Percentiles rank a stretch among this genome's conserved stretches.
phyloP scores from a whole-genome alignment of 495 filamentous ascomycete species.

The Trichoderma reesei region DNA sequence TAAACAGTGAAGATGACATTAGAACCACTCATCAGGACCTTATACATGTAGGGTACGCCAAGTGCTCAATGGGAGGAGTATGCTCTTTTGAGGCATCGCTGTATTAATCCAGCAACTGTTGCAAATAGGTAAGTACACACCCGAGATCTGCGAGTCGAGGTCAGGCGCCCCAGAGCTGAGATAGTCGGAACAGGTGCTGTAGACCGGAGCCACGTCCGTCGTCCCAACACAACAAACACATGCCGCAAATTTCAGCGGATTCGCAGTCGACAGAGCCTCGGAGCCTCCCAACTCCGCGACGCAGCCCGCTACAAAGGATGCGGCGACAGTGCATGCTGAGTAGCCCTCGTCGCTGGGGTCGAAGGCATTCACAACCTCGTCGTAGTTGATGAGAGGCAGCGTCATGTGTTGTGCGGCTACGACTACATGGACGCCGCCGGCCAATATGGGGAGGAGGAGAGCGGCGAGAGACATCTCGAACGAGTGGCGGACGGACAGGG shows the following conservation, averaged over 20 bases:
- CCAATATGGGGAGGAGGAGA: neutral
- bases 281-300: neutral
- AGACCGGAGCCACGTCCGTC: neutral
- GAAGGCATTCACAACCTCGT: neutral
- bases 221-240: conserved; percentile 5
- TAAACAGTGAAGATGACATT: neutral
- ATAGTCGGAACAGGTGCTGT: conserved; percentile 2
- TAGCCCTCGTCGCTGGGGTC: neutral
- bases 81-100: neutral
- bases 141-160: neutral
- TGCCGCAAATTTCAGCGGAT: neutral
- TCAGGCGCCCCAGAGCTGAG: neutral
- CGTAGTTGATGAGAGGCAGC: neutral
- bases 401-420: neutral
- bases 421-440: neutral
- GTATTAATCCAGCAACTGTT: neutral
- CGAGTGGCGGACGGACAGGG: neutral
- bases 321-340: neutral
- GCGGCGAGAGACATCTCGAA: neutral
- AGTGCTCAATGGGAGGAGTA: neutral
- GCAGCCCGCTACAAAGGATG: neutral
- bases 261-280: neutral
- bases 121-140: neutral
- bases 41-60: neutral
- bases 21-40: neutral